phyloP scores from a whole-genome alignment of 495 filamentous ascomycete species.

The Aspergillus carlsbadensis region DNA sequence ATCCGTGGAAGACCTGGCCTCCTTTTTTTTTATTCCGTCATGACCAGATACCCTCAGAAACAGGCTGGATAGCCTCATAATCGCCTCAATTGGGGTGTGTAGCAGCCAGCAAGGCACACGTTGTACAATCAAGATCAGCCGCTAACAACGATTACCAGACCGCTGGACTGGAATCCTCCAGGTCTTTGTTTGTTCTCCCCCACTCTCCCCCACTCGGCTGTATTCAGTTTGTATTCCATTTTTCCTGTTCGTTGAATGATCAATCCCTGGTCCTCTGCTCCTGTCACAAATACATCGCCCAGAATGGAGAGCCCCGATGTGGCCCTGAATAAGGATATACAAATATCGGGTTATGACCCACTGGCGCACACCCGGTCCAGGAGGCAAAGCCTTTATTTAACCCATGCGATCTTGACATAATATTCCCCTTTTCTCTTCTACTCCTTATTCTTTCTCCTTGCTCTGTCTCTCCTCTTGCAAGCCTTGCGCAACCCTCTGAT shows the following conservation, averaged over 20 bases:
- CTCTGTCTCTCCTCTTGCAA: background rate
- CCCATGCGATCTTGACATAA: background rate
- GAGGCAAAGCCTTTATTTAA: slow-evolving; percentile 1
- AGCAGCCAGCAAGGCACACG: background rate
- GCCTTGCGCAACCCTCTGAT: background rate
- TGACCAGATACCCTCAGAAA: too few species aligned
- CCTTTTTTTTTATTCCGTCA: too few species aligned
- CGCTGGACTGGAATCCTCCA: slow-evolving; percentile 21
- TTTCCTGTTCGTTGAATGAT: background rate
- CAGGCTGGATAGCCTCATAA: background rate
- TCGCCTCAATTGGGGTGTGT: background rate
- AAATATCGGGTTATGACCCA: slow-evolving; percentile 1
- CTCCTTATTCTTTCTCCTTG: background rate
- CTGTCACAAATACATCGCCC: background rate
- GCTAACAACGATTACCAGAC: slow-evolving; percentile 27
- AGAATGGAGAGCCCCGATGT: background rate
- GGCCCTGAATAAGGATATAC: background rate
- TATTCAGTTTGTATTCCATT: slow-evolving; percentile 4
- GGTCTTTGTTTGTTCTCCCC: slow-evolving; percentile 9
- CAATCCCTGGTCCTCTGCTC: background rate
- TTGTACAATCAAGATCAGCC: slow-evolving; percentile 18
- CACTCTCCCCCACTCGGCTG: slow-evolving; percentile 17
- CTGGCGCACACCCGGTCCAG: slow-evolving; percentile 1
- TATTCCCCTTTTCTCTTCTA: background rate
- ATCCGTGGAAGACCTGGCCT: too few species aligned